Conservation (phyloP, 495 filamentous ascomycete genomes). For the Recurvomyces mirabilis region DNA sequence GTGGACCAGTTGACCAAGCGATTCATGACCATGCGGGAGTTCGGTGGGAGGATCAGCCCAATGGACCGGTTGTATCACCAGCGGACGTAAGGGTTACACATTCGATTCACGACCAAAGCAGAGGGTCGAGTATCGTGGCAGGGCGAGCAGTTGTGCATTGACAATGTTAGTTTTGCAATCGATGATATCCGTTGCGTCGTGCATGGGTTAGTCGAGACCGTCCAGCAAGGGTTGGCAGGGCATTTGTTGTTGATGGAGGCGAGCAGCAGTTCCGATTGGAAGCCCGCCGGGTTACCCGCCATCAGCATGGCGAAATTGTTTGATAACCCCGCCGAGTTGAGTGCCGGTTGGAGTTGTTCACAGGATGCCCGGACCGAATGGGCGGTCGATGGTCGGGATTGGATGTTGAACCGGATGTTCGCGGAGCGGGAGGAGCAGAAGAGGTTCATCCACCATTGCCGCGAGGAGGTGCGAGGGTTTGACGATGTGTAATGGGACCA, state of each 20-base stretch:
- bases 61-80: background rate
- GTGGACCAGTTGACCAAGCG: background rate
- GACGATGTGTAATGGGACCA: background rate
- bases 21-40: background rate
- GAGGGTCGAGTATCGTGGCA: background rate
- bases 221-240: background rate
- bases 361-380: background rate
- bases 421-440: background rate
- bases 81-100: background rate
- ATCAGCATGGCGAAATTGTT: background rate
- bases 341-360: slow-evolving; percentile 3
- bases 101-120: background rate
- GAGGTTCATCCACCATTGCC: background rate
- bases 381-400: slow-evolving; percentile 3
- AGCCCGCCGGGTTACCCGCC: background rate
- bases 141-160: background rate
- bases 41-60: background rate
- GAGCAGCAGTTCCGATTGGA: background rate
- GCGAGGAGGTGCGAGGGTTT: background rate
- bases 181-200: slow-evolving; percentile 1
- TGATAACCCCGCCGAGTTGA: background rate
- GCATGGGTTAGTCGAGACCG: slow-evolving; percentile 5
- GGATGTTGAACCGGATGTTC: slow-evolving; percentile 1
- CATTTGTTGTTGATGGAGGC: slow-evolving; percentile 7
- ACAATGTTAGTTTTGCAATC: background rate